phyloP scores from a whole-genome alignment of 129 eudicot genomes.

The Centella asiatica region DNA sequence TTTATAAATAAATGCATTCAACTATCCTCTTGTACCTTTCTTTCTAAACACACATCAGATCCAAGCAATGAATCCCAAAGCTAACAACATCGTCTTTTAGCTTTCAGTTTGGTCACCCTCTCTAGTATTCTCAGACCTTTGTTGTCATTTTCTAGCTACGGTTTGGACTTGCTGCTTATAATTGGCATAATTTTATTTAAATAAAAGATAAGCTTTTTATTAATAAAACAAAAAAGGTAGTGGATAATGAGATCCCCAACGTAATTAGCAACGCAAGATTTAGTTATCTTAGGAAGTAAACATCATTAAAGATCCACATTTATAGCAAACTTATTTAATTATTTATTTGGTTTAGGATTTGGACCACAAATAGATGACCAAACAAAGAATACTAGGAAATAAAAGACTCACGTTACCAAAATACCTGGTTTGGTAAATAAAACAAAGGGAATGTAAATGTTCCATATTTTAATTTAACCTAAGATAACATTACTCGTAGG shows the following conservation, averaged over 20 bases:
- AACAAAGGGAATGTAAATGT: conserved; percentile 12
- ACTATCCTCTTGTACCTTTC: conserved; percentile 3
- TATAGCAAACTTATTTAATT: background rate
- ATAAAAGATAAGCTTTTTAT: no score
- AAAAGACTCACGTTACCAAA: background rate
- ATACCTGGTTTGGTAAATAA: conserved; percentile 1
- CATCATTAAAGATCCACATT: no score
- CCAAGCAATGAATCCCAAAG: conserved; percentile 1
- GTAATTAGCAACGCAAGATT: no score
- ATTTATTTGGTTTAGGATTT: background rate
- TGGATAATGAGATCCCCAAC: no score
- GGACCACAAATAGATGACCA: conserved; percentile 12
- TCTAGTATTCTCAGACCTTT: background rate
- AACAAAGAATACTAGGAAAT: background rate
- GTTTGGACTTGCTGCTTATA: background rate
- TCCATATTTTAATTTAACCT: background rate
- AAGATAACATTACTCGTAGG: background rate
- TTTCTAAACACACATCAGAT: conserved; percentile 5
- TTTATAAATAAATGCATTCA: background rate
- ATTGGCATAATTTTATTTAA: background rate
- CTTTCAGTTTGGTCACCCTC: conserved; percentile 10
- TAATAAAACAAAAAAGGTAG: no score
- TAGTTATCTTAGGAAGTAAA: no score
- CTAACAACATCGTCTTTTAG: conserved; percentile 5
- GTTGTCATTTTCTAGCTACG: background rate